Evolutionary conservation across 345 rosid genomes (phyloP).

Genomic region (Erysimum cheiranthoides): DNA sequence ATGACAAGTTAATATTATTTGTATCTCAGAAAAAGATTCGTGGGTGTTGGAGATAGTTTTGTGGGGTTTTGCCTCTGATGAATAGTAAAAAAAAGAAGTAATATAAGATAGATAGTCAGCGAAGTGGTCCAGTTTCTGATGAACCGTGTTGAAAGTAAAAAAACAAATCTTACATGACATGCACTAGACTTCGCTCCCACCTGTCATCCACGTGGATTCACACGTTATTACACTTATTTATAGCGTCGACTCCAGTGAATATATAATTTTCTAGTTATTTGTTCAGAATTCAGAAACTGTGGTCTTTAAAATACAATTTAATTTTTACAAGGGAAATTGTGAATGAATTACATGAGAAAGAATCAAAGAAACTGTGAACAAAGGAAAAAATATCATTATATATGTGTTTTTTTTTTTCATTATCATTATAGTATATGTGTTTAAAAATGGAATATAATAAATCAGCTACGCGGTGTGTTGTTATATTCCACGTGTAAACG

Average conservation of each 20-base stretch:
- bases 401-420: not conserved
- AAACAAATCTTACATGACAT: conserved; percentile 35
- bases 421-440: not conserved
- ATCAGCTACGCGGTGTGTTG: conserved; percentile 20
- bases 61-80: not conserved
- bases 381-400: not conserved
- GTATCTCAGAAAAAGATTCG: conserved; percentile 25
- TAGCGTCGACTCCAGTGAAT: conserved; percentile 9
- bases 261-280: not conserved
- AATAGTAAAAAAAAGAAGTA: not conserved
- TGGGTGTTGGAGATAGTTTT: not conserved
- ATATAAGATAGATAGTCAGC: conserved; percentile 1
- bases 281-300: not conserved
- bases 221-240: conserved; percentile 6
- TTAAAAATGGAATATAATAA: not conserved
- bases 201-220: conserved; percentile 41
- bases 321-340: conserved; percentile 3
- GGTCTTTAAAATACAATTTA: not conserved
- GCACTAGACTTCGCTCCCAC: conserved; percentile 41
- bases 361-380: conserved; percentile 1
- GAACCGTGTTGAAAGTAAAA: conserved; percentile 49
- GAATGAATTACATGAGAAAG: too few relatives aligned
- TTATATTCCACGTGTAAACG: conserved; percentile 34
- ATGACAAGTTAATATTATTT: conserved; percentile 9
- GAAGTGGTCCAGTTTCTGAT: conserved; percentile 43